phyloP scores from a whole-genome alignment of 768 basidiomycete species.

The Hysterangium stoloniferum region DNA sequence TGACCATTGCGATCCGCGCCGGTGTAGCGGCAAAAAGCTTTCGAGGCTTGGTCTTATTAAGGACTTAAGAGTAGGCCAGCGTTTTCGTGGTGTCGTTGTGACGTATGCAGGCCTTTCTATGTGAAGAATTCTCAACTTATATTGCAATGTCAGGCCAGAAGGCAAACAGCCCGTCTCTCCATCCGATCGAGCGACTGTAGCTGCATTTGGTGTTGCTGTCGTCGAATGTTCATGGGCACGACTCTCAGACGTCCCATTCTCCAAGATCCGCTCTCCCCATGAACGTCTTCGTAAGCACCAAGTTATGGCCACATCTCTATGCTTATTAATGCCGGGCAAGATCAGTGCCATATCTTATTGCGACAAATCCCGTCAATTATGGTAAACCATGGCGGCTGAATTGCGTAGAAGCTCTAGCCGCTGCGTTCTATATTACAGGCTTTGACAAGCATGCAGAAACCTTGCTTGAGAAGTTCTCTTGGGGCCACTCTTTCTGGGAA shows the following conservation, averaged over 20 bases:
- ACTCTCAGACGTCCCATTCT: conserved; percentile 89
- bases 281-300: conserved; percentile 73
- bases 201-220: conserved; percentile 77
- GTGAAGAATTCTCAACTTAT: conserved; percentile 11
- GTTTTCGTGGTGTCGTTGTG: conserved; percentile 88
- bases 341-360: conserved; percentile 89
- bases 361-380: conserved; percentile 96
- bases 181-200: conserved; percentile 74
- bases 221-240: conserved; percentile 99
- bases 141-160: conserved; percentile 54
- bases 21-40: conserved; percentile 86
- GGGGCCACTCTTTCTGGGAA: conserved; percentile 83
- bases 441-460: conserved; percentile 74
- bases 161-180: conserved; percentile 74
- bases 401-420: conserved; percentile 91
- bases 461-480: conserved; percentile 76
- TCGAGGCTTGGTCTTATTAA: conserved; percentile 77
- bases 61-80: conserved; percentile 73
- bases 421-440: conserved; percentile 90
- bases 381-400: conserved; percentile 96
- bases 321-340: neutral
- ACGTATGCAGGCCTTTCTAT: conserved; percentile 44
- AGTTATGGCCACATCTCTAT: neutral
- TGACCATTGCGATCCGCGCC: conserved; percentile 90
- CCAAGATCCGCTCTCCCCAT: conserved; percentile 87